Percentiles rank a stretch among this genome's conserved stretches.
Evolutionary conservation across 495 filamentous ascomycete species (phyloP).

Genomic region (Annulohypoxylon moriforme): DNA sequence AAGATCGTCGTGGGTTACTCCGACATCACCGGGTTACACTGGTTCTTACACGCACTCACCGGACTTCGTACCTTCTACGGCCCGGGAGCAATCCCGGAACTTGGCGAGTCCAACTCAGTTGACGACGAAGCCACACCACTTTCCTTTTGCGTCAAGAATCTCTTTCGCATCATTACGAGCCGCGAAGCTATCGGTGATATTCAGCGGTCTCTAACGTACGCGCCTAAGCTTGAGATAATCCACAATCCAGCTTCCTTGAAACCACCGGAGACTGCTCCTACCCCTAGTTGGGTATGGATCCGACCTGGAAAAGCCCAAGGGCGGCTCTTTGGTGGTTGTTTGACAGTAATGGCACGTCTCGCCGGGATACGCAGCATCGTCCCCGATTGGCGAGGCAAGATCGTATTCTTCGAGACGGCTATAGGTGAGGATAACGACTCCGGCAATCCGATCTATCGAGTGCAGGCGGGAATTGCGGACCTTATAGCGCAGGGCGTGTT

Average conservation of each 20-base stretch:
- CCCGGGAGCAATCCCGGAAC: slow-evolving; percentile 45
- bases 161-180: slow-evolving; percentile 28
- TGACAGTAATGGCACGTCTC: slow-evolving; percentile 46
- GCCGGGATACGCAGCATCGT: slow-evolving; percentile 38
- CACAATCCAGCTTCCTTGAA: background rate
- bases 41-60: slow-evolving; percentile 46
- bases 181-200: slow-evolving; percentile 30
- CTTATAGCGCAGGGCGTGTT: slow-evolving; percentile 50
- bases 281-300: slow-evolving; percentile 40
- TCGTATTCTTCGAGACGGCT: slow-evolving; percentile 51
- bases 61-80: slow-evolving; percentile 55
- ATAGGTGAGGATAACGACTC: slow-evolving; percentile 33
- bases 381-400: slow-evolving; percentile 40
- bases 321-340: slow-evolving; percentile 49
- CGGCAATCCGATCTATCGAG: slow-evolving; percentile 36
- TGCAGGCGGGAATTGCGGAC: slow-evolving; percentile 47
- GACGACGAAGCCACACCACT: slow-evolving; percentile 33
- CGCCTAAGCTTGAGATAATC: slow-evolving; percentile 8
- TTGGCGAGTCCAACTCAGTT: slow-evolving; percentile 37
- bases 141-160: slow-evolving; percentile 27
- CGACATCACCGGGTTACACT: slow-evolving; percentile 52
- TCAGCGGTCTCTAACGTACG: slow-evolving; percentile 24
- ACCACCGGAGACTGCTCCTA: slow-evolving; percentile 17
- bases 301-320: slow-evolving; percentile 42
- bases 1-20: slow-evolving; percentile 53